Evolutionary conservation across 768 basidiomycete genomes (phyloP), one percentile per base, ranked within the genome.

Genomic region (Leucocoprinus leucothites): DNA sequence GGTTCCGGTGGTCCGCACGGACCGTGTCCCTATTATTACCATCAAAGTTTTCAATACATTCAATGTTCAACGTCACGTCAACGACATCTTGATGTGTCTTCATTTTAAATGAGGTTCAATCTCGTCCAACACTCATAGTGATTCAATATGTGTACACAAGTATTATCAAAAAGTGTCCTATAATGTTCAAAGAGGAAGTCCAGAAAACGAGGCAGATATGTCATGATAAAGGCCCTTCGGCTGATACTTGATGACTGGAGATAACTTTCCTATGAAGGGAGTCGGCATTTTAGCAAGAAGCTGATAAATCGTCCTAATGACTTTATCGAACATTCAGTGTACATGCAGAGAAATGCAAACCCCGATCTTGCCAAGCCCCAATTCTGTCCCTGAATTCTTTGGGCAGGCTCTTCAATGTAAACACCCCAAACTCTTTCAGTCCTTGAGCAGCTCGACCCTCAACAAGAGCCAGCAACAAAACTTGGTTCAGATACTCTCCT

Each of bases 401-500:
- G 9, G 54, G 28, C 47, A 48, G 19, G 13, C 22, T 28, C 16
- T 56, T 56, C 28, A 42, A 16, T n/a, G 54, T 56, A 40, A 49
- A 31, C 19, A 56, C 19, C 18, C 49, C 54, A 16, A 56, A 56
- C 14, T 25, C 16, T 21, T 13, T 49, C 48, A 56, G 24, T 19
- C 22, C 26, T n/a, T 21, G 40, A 9, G 25, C 11, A 22, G 26
- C 54, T 40, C 54, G 54, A 6, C 47, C 40, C 19, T 68, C 58
- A 18, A 78, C 58, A 43, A 76, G 62, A 2, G 66, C 61, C 25
- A 70, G 44, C 11, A 76, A 50, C 7, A 48, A 56, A 4, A 48
- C 19, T 44, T 64, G 56, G n/a, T 61, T 63, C 57, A 67, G 70
- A 1, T 51, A 58, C 24, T 63, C 66, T n/a, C 76, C 75, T 48